phyloP scores from a whole-genome alignment of 306 rosid species.

The Prunus campanulata region DNA sequence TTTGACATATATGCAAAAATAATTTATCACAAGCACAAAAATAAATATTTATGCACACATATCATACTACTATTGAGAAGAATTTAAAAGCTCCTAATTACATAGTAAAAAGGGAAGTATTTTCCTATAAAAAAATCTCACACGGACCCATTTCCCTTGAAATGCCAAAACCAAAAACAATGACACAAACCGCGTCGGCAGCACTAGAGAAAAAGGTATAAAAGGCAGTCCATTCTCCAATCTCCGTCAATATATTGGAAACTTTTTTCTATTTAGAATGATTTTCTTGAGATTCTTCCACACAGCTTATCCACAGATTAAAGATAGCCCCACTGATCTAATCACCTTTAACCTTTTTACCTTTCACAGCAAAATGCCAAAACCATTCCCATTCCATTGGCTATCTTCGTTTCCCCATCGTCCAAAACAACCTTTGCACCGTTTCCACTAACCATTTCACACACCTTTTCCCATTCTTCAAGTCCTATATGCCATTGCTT shows the following conservation, averaged over 20 bases:
- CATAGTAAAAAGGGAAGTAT: too few species aligned
- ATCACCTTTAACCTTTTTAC: not conserved
- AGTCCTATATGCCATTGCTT: not conserved
- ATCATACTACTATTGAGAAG: accelerated
- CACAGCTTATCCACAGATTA: not conserved
- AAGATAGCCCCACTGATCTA: not conserved
- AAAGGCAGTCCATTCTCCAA: not conserved
- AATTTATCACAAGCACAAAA: too few species aligned
- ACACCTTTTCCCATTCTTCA: not conserved
- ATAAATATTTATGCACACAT: too few species aligned
- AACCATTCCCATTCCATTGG: not conserved
- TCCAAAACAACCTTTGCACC: not conserved
- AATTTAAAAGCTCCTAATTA: too few species aligned
- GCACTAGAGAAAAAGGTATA: not conserved
- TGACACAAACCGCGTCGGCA: not conserved
- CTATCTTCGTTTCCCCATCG: not conserved
- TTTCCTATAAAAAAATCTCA: too few species aligned
- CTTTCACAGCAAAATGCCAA: not conserved
- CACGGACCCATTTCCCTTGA: not conserved
- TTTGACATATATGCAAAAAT: too few species aligned
- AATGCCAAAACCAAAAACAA: not conserved
- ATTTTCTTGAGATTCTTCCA: not conserved
- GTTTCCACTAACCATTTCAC: not conserved
- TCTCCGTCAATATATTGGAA: not conserved
- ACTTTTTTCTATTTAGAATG: not conserved